Evolutionary conservation across 2,329 filamentous ascomycete genomes (phyloP).

Genomic region (Drechmeria coniospora): DNA sequence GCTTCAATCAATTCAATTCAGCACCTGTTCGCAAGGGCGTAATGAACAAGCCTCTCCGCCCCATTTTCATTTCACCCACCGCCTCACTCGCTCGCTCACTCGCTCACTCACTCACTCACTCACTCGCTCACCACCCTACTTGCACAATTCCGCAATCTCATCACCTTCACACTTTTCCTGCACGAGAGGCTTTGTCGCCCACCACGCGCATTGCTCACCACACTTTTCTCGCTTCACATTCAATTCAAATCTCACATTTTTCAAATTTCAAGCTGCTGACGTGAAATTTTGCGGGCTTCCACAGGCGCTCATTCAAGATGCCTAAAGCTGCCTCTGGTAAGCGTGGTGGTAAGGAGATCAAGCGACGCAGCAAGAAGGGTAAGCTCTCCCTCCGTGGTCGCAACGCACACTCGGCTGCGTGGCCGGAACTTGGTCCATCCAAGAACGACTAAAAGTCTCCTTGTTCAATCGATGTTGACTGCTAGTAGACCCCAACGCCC

Average conservation of each 20-base stretch:
- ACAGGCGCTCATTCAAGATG: conserved; percentile 30
- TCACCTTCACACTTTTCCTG: conserved; percentile 5
- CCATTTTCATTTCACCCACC: conserved; percentile 11
- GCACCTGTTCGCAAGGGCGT: too few relatives aligned
- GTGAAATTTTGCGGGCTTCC: too few relatives aligned
- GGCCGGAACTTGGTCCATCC: too few relatives aligned
- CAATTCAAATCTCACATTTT: not conserved
- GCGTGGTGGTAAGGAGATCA: conserved; percentile 38
- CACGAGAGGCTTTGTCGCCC: too few relatives aligned
- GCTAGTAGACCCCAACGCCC: conserved; percentile 85
- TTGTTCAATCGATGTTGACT: too few relatives aligned
- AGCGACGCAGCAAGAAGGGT: conserved; percentile 46
- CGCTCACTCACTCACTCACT: conserved; percentile 15
- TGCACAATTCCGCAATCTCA: not conserved
- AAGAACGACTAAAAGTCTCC: too few relatives aligned
- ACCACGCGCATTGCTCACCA: too few relatives aligned
- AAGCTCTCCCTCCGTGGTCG: conserved; percentile 11
- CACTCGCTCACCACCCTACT: not conserved
- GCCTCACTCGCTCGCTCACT: not conserved
- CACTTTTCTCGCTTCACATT: not conserved
- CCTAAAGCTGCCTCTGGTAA: conserved; percentile 39
- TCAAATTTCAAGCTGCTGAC: not conserved
- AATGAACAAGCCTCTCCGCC: too few relatives aligned
- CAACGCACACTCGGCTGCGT: too few relatives aligned
- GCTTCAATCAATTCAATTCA: too few relatives aligned